Conservation (phyloP, 2,329 filamentous ascomycete species). For the Aspergillus costaricaensis region DNA sequence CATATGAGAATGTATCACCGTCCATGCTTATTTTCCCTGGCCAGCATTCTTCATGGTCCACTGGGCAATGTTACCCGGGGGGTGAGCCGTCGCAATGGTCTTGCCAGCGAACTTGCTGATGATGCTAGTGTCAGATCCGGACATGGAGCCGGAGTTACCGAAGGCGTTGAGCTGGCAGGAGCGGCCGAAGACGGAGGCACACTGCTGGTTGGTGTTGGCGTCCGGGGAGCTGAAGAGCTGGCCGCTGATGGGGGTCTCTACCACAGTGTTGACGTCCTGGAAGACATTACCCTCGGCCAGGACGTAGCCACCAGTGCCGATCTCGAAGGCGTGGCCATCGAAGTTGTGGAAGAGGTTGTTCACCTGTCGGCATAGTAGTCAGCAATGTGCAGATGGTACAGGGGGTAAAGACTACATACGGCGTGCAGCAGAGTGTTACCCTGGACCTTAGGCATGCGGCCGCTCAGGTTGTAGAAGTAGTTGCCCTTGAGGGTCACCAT, state of each 20-base stretch:
- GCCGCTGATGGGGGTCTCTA: constrained; percentile 43
- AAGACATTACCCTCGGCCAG: constrained; percentile 62
- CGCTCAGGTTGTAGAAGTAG: constrained; percentile 62
- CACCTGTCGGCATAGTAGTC: constrained; percentile 12
- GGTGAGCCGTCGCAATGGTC: constrained; percentile 52
- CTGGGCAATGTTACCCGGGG: constrained; percentile 38
- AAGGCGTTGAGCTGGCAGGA: constrained; percentile 57
- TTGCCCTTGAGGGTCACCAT: constrained; percentile 61
- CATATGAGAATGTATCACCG: no score
- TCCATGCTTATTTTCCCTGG: constrained; percentile 40
- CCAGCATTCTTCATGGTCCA: constrained; percentile 48
- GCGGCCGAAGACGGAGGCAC: constrained; percentile 51
- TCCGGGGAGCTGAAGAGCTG: constrained; percentile 43
- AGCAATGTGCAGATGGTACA: not conserved
- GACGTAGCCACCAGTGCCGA: constrained; percentile 47
- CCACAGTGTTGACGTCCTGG: constrained; percentile 53
- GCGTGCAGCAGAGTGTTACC: constrained; percentile 61
- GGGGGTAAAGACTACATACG: constrained; percentile 16
- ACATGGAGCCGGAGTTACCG: constrained; percentile 38
- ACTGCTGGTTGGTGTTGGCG: constrained; percentile 43
- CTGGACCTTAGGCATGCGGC: constrained; percentile 59
- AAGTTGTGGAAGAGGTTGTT: constrained; percentile 65
- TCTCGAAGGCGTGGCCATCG: constrained; percentile 60
- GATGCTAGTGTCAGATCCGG: constrained; percentile 50
- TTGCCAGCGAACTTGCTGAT: constrained; percentile 55